phyloP scores from a whole-genome alignment of 768 basidiomycete genomes.

The Leccinellum luteum region DNA sequence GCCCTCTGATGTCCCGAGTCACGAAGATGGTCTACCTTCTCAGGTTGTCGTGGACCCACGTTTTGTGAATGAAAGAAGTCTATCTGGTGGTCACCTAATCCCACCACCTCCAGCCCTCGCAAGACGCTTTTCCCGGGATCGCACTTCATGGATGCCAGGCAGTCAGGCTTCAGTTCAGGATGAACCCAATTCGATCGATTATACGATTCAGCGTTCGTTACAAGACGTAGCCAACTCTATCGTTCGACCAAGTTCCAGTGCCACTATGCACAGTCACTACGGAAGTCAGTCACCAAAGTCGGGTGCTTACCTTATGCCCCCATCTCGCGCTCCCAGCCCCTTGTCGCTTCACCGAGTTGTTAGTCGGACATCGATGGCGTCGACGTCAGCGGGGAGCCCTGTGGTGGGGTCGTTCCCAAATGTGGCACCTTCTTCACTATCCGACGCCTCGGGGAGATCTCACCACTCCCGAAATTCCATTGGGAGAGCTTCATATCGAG shows the following conservation, averaged over 20 bases:
- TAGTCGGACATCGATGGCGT: neutral
- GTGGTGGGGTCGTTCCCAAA: neutral
- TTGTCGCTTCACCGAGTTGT: neutral
- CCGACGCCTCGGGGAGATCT: constrained; percentile 12
- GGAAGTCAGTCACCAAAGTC: neutral
- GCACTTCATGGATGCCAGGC: neutral
- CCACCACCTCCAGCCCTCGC: neutral
- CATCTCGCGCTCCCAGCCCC: neutral
- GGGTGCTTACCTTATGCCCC: neutral
- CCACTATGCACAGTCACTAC: neutral
- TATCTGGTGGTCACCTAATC: neutral
- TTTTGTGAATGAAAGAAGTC: neutral
- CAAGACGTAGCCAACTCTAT: neutral
- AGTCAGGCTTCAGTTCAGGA: neutral
- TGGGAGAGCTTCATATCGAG: constrained; percentile 20
- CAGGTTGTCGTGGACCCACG: neutral
- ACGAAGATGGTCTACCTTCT: constrained; percentile 7
- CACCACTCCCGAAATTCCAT: constrained; percentile 10
- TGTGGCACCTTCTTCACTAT: neutral
- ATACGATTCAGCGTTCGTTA: neutral
- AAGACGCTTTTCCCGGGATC: neutral
- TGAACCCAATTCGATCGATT: neutral
- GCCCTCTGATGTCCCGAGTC: neutral
- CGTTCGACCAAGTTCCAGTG: neutral
- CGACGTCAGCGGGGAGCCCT: neutral